A percentile compares a stretch with the other conserved stretches of the same genome.
Conservation (phyloP, 371 early-diverging fungal genomes). For the Lichtheimia hyalospora region DNA sequence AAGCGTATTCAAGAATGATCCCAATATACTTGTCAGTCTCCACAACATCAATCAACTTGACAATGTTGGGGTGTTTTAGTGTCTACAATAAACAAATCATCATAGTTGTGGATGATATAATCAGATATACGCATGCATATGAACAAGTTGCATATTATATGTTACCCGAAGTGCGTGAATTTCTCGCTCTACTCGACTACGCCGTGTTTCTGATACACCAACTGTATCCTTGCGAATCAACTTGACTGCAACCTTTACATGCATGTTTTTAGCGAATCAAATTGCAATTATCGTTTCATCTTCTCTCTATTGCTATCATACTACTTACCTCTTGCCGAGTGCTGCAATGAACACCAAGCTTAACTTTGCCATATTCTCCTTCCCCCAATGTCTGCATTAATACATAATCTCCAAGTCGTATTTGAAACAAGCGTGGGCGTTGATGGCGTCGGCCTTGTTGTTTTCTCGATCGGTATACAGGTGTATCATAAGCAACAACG, state of each 20-base stretch:
- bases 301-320: background rate
- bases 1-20: slow-evolving; percentile 70
- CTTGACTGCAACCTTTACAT: slow-evolving; percentile 63
- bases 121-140: background rate
- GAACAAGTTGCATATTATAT: background rate
- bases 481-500: no score
- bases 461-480: background rate
- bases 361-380: slow-evolving; percentile 98
- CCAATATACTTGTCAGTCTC: slow-evolving; percentile 72
- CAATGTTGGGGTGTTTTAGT: slow-evolving; percentile 72
- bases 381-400: slow-evolving; percentile 93
- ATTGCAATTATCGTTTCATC: background rate
- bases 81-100: no score
- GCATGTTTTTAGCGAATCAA: background rate
- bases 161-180: slow-evolving; percentile 65
- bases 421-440: slow-evolving; percentile 16
- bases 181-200: slow-evolving; percentile 74
- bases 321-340: slow-evolving; percentile 85
- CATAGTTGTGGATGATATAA: background rate
- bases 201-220: slow-evolving; percentile 44
- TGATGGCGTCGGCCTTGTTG: background rate
- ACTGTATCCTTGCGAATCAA: slow-evolving; percentile 61
- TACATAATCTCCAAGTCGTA: slow-evolving; percentile 86
- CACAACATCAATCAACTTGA: slow-evolving; percentile 74
- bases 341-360: slow-evolving; percentile 87